Percentiles rank a stretch among this genome's conserved stretches.
Evolutionary conservation across 2,329 filamentous ascomycete genomes (phyloP).

Genomic region (Colletotrichum spinosum): DNA sequence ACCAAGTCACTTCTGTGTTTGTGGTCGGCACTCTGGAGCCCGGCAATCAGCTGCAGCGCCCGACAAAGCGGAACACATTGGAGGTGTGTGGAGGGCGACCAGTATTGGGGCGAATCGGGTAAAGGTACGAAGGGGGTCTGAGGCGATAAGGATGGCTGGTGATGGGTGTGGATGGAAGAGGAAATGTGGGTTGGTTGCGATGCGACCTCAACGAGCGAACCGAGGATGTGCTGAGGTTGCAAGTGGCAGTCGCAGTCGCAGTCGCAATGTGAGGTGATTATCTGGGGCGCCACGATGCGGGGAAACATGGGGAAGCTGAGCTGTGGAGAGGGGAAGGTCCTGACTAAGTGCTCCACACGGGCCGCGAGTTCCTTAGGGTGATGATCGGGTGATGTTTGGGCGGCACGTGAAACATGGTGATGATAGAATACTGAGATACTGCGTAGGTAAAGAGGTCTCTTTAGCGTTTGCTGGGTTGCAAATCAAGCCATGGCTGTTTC

Average conservation of each 20-base stretch:
- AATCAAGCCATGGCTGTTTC: no score
- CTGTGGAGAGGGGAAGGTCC: no score
- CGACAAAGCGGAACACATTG: slow-evolving; percentile 16
- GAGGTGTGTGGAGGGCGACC: slow-evolving; percentile 22
- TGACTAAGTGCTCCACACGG: no score
- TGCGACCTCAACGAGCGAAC: neutral
- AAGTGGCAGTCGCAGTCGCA: neutral
- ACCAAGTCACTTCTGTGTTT: neutral
- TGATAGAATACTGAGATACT: no score
- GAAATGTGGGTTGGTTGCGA: neutral
- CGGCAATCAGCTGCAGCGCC: slow-evolving; percentile 9
- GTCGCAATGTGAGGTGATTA: no score
- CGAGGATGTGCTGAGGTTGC: neutral
- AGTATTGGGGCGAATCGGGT: neutral
- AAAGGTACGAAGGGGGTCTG: neutral
- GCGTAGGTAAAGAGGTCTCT: no score
- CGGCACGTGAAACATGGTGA: no score
- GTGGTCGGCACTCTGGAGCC: slow-evolving; percentile 21
- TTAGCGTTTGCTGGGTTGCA: no score
- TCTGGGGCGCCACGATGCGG: no score
- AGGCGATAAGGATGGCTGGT: neutral
- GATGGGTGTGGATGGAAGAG: neutral
- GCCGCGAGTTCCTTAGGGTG: no score
- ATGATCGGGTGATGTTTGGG: no score
- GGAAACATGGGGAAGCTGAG: no score